A percentile compares a stretch with the other conserved stretches of the same genome.
phyloP scores from a whole-genome alignment of 1,139 yeast species.

The Hemisphaericaspora subhashii region DNA sequence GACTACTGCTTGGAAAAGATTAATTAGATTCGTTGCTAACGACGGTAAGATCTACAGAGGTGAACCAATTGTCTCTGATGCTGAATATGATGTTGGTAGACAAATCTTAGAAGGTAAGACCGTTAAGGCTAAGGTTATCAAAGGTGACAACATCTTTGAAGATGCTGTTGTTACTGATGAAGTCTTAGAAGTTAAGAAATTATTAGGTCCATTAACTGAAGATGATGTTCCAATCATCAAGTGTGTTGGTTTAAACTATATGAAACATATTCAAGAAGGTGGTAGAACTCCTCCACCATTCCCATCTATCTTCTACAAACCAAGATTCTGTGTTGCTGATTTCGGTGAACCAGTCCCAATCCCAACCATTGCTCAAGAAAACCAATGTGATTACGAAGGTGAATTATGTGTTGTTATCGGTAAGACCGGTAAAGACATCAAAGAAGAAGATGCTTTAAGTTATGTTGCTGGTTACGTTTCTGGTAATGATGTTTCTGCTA shows the following conservation, averaged over 20 bases:
- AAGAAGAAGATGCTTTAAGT: conserved; percentile 41
- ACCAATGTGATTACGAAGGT: conserved; percentile 49
- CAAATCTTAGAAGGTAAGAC: conserved; percentile 13
- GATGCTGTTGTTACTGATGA: conserved; percentile 35
- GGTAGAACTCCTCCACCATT: conserved; percentile 37
- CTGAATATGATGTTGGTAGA: conserved; percentile 15
- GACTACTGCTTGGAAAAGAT: conserved; percentile 16
- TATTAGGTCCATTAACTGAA: conserved; percentile 40
- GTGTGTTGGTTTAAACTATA: conserved; percentile 36
- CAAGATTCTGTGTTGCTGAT: conserved; percentile 38
- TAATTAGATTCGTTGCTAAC: conserved; percentile 17
- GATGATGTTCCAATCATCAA: conserved; percentile 37
- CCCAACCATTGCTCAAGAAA: conserved; percentile 42
- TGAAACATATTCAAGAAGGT: conserved; percentile 31
- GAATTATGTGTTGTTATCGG: conserved; percentile 57
- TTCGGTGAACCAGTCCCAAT: conserved; percentile 40
- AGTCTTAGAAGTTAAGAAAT: conserved; percentile 25
- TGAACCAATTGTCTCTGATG: conserved; percentile 15
- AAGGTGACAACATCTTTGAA: conserved; percentile 42
- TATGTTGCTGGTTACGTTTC: conserved; percentile 52
- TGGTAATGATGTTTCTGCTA: conserved; percentile 56
- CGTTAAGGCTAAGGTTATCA: conserved; percentile 31
- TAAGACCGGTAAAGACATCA: conserved; percentile 44
- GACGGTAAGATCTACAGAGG: conserved; percentile 18
- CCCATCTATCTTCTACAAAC: conserved; percentile 52